Conservation (phyloP, 2,329 filamentous ascomycete genomes). For the Sporothrix humicola region DNA sequence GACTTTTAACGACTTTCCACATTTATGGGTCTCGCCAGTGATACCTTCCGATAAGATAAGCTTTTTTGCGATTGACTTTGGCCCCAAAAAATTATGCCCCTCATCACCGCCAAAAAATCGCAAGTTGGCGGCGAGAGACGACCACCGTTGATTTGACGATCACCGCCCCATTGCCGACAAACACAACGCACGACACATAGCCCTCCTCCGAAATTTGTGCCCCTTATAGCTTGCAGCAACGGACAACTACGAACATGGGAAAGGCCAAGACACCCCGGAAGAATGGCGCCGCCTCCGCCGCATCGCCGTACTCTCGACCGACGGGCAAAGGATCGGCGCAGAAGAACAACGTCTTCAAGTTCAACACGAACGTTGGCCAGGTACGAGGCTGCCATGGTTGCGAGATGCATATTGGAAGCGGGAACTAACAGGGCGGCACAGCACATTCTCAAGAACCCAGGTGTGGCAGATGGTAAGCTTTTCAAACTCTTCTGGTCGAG, state of each 20-base stretch:
- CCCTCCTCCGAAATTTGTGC: background rate
- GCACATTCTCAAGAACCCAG: conserved; percentile 77
- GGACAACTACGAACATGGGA: conserved; percentile 45
- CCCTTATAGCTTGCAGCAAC: background rate
- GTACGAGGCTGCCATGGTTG: conserved; percentile 20
- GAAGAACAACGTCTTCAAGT: conserved; percentile 91
- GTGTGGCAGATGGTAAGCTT: conserved; percentile 38
- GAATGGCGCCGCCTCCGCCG: conserved; percentile 42
- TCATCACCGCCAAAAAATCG: conserved; percentile 39
- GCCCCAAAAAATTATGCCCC: conserved; percentile 36
- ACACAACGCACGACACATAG: conserved; percentile 7
- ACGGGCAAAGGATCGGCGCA: conserved; percentile 41
- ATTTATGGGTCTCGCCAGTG: background rate
- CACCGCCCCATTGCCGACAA: background rate
- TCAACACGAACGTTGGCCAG: conserved; percentile 86
- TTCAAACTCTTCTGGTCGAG: background rate
- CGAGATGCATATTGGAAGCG: background rate
- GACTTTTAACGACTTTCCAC: background rate
- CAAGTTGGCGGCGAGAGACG: conserved; percentile 3
- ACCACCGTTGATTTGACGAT: background rate
- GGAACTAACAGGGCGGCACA: background rate
- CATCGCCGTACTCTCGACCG: conserved; percentile 47
- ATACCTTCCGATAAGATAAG: conserved; percentile 34
- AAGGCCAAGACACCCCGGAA: conserved; percentile 51
- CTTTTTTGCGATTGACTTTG: background rate